Base-by-base conservation (phyloP, 2,329 filamentous ascomycete genomes). In the Bisporella sp. region DNA sequence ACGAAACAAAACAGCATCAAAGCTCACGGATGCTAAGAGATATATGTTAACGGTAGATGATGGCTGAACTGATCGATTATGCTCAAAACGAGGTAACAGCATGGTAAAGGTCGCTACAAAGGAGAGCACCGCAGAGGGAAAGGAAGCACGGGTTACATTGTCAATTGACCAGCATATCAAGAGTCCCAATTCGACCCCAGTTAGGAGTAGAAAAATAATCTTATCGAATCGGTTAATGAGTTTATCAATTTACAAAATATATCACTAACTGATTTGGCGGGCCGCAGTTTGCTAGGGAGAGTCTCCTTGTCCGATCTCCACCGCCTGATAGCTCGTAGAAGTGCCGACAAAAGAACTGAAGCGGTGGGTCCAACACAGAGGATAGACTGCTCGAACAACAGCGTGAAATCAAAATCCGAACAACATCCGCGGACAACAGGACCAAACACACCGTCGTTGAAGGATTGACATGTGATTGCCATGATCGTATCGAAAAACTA, bases 361-460 rank as follows among this genome's bases (percentile, higher is more conserved):
- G 28, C 43, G 4, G 43, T 30, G 30, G 43, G 43, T 8, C 43
- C 43, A 32, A 45, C 32, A 30, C 4, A 29, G 8, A 45, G 28
- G 21, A 45, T 45, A 45, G 43, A 29, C 21, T 45, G 21, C 43
- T 45, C 43, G 4, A 45, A 45, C 8, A 45, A 30, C 6, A 45
- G 43, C 13, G 43, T 45, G 43, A 45, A 45, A 30, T 45, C 43
- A 31, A 45, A 45, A 45, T 45, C 31, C 8, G 43, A 45, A 31
- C 43, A 5, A 45, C 43, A 45, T 31, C 43, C 43, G 13, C 32
- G 43, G 8, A 32, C 43, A 8, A 45, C 43, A 2, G 43, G 43
- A 2, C 43, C 43, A 13, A 32, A 45, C 6, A 32, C 43, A 31
- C 32, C 28, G 43, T 45, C 43, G 31, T 9, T 45, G 28, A 30